Conservation (phyloP, 1,139 yeast genomes). For the Blastobotrys malaysiensis region DNA sequence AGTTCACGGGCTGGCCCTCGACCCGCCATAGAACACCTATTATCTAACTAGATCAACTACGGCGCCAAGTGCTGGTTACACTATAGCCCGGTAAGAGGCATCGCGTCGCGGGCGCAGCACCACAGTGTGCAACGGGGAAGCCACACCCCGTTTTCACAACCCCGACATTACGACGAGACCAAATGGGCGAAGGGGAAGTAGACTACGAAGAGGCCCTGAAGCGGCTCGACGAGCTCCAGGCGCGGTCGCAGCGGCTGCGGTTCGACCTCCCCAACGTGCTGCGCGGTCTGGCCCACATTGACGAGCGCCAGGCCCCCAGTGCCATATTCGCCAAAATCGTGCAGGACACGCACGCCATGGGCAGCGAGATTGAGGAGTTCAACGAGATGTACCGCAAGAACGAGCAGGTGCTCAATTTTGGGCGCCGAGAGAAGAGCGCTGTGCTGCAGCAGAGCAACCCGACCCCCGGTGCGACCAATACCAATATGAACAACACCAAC, state of each 20-base stretch:
- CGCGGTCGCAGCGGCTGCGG: constrained; percentile 19
- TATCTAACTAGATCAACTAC: too few species aligned
- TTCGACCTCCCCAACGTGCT: constrained; percentile 21
- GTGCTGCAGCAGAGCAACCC: constrained; percentile 8
- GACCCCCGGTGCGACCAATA: constrained; percentile 6
- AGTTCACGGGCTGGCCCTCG: too few species aligned
- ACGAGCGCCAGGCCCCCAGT: constrained; percentile 19
- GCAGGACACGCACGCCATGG: constrained; percentile 11
- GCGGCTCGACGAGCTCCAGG: constrained; percentile 17
- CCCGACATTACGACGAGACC: background rate
- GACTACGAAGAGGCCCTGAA: constrained; percentile 17
- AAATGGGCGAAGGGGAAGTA: background rate
- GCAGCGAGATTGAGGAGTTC: constrained; percentile 14
- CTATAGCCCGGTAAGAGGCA: too few species aligned
- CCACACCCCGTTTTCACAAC: background rate
- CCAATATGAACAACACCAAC: constrained; percentile 6
- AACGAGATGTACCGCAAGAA: constrained; percentile 10
- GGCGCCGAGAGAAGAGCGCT: constrained; percentile 4
- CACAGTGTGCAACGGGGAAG: background rate
- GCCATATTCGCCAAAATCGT: constrained; percentile 12
- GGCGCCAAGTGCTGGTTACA: too few species aligned
- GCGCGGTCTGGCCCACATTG: constrained; percentile 21
- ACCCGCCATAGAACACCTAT: too few species aligned
- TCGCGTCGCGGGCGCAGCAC: too few species aligned
- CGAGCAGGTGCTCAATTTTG: constrained; percentile 6